Evolutionary conservation across 257 asterid genomes (phyloP).

Genomic region (Penstemon newberryi): DNA sequence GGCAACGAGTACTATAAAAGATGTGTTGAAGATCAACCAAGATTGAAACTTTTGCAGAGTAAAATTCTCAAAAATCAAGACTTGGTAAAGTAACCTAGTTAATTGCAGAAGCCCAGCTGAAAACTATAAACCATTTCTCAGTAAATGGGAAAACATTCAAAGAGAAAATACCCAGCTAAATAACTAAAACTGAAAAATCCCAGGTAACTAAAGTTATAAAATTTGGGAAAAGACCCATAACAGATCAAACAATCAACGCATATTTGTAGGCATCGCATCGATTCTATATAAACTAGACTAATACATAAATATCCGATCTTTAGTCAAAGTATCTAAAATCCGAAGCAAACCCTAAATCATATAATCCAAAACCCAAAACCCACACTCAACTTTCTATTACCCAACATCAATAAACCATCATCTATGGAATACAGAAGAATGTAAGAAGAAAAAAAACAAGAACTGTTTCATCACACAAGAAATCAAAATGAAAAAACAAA

Average conservation of each 20-base stretch:
- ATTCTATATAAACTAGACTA: no score
- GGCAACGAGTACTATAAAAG: not conserved
- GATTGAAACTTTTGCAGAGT: not conserved
- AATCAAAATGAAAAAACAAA: not conserved
- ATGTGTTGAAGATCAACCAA: constrained; percentile 1
- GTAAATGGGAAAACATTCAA: not conserved
- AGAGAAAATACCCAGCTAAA: not conserved
- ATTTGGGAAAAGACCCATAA: not conserved
- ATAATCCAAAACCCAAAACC: constrained; percentile 34
- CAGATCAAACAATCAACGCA: constrained; percentile 1
- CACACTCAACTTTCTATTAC: not conserved
- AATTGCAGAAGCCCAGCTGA: not conserved
- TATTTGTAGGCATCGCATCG: no score
- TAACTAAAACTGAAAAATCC: not conserved
- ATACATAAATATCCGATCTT: no score
- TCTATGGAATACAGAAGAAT: constrained; percentile 17
- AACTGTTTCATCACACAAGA: not conserved
- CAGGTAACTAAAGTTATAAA: not conserved
- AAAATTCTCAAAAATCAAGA: not conserved
- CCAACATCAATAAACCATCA: no score
- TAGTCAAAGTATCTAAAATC: not conserved
- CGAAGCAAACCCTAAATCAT: not conserved
- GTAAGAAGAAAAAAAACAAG: not conserved
- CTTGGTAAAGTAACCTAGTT: not conserved
- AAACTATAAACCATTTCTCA: not conserved